Conservation (phyloP, 148 eudicot species). For the Persicaria tinctoria region DNA sequence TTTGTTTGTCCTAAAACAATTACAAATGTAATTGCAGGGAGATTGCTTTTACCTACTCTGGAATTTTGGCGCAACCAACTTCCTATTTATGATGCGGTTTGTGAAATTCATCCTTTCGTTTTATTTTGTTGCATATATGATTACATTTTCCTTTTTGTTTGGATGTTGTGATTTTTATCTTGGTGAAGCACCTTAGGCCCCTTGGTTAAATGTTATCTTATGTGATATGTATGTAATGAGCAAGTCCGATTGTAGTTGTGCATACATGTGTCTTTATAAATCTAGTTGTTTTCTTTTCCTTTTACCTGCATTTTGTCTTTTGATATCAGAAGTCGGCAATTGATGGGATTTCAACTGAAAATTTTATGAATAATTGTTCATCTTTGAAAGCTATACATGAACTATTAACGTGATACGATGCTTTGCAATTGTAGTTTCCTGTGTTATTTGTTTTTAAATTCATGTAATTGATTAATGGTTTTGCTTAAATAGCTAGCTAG, state of each 20-base stretch:
- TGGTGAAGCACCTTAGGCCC: neutral
- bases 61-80: conserved; percentile 14
- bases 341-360: too few relatives aligned
- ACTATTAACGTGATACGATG: neutral
- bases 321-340: too few relatives aligned
- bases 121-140: neutral
- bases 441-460: neutral
- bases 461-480: neutral
- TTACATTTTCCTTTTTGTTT: neutral
- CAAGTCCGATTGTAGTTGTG: neutral
- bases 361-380: neutral
- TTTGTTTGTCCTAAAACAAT: neutral
- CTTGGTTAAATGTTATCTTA: neutral
- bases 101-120: neutral
- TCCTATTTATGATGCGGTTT: conserved; percentile 13
- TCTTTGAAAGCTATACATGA: neutral
- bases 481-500: neutral
- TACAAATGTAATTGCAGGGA: conserved; percentile 14
- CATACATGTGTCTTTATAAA: too few relatives aligned
- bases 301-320: too few relatives aligned
- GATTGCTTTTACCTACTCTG: conserved; percentile 11
- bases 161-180: neutral
- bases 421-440: neutral
- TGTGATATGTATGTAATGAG: neutral
- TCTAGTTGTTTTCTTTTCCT: too few relatives aligned